phyloP scores from a whole-genome alignment of 2,329 filamentous ascomycete genomes.

The Teratosphaeria destructans region DNA sequence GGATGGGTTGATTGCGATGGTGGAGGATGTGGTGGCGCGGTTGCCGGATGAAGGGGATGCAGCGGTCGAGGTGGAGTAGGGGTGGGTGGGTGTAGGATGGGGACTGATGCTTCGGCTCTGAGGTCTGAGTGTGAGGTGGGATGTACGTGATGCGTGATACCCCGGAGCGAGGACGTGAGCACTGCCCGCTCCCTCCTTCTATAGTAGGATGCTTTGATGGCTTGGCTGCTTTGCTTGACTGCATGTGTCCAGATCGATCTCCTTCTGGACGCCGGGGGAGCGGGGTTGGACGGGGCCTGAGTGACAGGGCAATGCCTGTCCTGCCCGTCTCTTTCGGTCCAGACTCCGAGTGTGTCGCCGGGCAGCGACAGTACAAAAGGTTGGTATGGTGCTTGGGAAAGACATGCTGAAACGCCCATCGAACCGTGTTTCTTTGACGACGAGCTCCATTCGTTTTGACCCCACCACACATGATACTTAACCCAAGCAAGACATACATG shows the following conservation, averaged over 20 bases:
- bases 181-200: neutral
- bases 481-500: too few relatives aligned
- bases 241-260: too few relatives aligned
- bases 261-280: neutral
- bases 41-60: constrained; percentile 47
- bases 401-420: too few relatives aligned
- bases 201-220: too few relatives aligned
- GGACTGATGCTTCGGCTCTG: neutral
- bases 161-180: neutral
- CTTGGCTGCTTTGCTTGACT: too few relatives aligned
- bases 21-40: constrained; percentile 60
- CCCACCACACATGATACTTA: neutral
- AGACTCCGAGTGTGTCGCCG: neutral
- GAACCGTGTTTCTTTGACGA: too few relatives aligned
- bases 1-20: constrained; percentile 67
- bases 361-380: neutral
- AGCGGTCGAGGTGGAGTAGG: constrained; percentile 18
- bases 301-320: neutral
- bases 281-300: neutral
- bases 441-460: neutral
- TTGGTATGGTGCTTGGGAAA: neutral
- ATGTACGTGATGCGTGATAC: neutral
- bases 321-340: neutral
- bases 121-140: neutral
- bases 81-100: neutral